Evolutionary conservation across 2,329 filamentous ascomycete species (phyloP).

Genomic region (Colletotrichum tofieldiae): DNA sequence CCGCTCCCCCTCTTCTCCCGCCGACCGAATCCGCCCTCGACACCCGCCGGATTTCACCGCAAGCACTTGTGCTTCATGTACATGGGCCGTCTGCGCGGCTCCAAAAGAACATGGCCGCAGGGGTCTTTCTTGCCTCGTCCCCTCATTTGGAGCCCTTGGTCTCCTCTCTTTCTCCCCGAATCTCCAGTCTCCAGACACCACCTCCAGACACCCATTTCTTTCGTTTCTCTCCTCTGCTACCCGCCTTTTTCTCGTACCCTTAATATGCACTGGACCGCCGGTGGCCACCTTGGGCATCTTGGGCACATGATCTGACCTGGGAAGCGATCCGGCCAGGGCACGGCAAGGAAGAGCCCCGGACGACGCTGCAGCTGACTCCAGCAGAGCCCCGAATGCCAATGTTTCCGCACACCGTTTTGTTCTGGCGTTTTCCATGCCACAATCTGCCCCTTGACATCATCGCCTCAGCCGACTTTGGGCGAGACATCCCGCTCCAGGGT

Average conservation of each 20-base stretch:
- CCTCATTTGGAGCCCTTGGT: neutral
- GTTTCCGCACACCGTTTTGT: constrained; percentile 5
- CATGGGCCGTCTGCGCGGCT: constrained; percentile 35
- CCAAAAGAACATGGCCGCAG: constrained; percentile 3
- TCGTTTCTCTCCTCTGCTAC: constrained; percentile 18
- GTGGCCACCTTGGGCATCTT: constrained; percentile 13
- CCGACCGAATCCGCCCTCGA: constrained; percentile 23
- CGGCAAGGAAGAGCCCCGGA: constrained; percentile 10
- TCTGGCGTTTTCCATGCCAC: neutral
- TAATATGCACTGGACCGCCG: neutral
- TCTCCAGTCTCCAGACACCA: constrained; percentile 29
- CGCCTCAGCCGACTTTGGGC: constrained; percentile 22
- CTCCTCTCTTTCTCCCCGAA: constrained; percentile 22
- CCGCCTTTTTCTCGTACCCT: constrained; percentile 33
- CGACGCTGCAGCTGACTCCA: constrained; percentile 19
- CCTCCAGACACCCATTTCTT: constrained; percentile 35
- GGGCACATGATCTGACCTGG: constrained; percentile 17
- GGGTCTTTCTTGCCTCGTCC: neutral
- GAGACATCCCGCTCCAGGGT: constrained; percentile 17
- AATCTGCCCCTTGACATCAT: constrained; percentile 37
- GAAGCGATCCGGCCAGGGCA: constrained; percentile 10
- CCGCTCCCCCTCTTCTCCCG: neutral
- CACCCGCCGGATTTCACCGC: constrained; percentile 1
- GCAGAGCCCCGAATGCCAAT: constrained; percentile 26
- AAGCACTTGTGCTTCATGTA: constrained; percentile 1